phyloP scores from a whole-genome alignment of 305 asterid species.

The Solanum hybrid region DNA sequence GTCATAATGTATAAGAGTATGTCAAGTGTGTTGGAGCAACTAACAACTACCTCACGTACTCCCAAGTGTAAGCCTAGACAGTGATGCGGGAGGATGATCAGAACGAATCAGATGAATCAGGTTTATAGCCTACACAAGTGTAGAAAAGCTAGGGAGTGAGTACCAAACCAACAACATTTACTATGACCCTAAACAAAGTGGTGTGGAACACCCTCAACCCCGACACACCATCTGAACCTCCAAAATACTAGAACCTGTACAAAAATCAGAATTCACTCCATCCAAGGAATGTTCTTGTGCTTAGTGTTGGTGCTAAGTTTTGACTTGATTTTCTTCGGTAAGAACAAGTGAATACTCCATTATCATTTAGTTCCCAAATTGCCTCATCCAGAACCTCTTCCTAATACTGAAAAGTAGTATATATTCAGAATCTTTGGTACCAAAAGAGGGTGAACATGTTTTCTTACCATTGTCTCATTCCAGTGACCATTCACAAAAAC shows the following conservation, averaged over 20 bases:
- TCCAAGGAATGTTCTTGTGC: neutral
- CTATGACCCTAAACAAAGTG: neutral
- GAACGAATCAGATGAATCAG: neutral
- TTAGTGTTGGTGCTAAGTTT: neutral
- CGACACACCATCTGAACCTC: neutral
- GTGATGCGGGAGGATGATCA: neutral
- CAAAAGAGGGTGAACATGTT: neutral
- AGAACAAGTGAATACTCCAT: too few species aligned
- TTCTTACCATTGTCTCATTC: neutral
- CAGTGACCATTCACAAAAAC: neutral
- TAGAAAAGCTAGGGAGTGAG: neutral
- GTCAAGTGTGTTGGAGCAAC: neutral
- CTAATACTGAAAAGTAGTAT: neutral
- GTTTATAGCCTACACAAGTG: neutral
- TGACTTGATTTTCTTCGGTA: neutral
- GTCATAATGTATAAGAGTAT: neutral
- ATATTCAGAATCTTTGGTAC: neutral
- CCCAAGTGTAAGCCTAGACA: neutral
- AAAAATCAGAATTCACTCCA: neutral
- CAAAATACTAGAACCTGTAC: neutral
- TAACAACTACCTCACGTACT: neutral
- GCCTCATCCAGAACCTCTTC: neutral
- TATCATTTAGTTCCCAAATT: too few species aligned
- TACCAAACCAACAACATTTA: neutral
- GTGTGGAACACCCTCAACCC: neutral